phyloP scores from a whole-genome alignment of 208 protist species.

The Wallacemonas sp. region DNA sequence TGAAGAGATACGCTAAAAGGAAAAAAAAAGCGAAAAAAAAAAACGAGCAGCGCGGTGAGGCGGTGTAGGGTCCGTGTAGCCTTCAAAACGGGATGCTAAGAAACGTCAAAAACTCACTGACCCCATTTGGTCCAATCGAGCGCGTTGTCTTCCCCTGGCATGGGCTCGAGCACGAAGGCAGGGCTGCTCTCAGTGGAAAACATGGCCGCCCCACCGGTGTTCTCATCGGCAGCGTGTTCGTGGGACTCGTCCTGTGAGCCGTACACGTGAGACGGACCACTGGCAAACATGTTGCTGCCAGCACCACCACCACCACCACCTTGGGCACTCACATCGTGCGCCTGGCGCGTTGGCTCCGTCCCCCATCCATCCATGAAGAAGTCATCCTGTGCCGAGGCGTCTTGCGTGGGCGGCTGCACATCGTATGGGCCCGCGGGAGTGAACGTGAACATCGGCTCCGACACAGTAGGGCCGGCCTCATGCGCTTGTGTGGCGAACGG shows the following conservation, averaged over 20 bases:
- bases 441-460: no score
- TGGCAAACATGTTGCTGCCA: background rate
- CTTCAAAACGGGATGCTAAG: no score
- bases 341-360: background rate
- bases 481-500: background rate
- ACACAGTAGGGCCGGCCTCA: no score
- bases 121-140: constrained; percentile 12
- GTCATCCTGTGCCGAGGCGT: background rate
- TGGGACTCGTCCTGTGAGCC: background rate
- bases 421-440: no score
- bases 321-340: background rate
- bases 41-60: no score
- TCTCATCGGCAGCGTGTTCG: no score
- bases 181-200: constrained; percentile 4
- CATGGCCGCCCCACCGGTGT: background rate
- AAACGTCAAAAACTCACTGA: no score
- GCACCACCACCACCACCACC: background rate
- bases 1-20: no score
- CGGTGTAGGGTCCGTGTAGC: no score
- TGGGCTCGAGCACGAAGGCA: constrained; percentile 10
- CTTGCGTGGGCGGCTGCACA: no score
- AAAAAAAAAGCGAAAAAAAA: no score
- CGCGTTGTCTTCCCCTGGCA: constrained; percentile 3
- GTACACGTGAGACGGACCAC: background rate
- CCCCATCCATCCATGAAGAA: constrained; percentile 14